Conservation (phyloP, 164 flowering plant genomes). For the Stephania japonica region DNA sequence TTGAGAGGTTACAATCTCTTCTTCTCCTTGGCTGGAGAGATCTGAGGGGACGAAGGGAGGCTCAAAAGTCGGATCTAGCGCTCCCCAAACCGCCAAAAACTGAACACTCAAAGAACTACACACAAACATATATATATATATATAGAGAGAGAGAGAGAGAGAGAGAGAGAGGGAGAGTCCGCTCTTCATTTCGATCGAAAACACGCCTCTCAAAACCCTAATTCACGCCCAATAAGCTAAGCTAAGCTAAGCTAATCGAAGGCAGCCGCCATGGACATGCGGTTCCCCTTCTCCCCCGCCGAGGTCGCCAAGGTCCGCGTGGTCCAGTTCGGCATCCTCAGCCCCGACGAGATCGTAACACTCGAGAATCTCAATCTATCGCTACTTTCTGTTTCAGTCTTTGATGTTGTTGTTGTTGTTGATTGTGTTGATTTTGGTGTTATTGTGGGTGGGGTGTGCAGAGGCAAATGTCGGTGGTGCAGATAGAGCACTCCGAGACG, state of each 20-base stretch:
- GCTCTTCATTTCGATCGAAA: not conserved
- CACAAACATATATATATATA: no score
- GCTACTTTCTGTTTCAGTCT: not conserved
- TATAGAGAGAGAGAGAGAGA: no score
- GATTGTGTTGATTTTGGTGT: not conserved
- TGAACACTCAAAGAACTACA: no score
- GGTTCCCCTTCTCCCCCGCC: slow-evolving; percentile 73
- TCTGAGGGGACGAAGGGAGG: not conserved
- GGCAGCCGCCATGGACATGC: slow-evolving; percentile 53
- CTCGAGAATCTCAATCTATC: not conserved
- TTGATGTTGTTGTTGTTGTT: slow-evolving; percentile 3
- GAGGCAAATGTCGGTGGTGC: slow-evolving; percentile 99
- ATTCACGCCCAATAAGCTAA: not conserved
- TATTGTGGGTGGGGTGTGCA: slow-evolving; percentile 28
- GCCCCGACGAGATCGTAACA: slow-evolving; percentile 76
- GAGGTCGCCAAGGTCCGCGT: slow-evolving; percentile 67
- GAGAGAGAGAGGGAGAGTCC: not conserved
- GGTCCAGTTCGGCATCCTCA: slow-evolving; percentile 78
- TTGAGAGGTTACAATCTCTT: not conserved
- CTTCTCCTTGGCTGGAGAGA: not conserved
- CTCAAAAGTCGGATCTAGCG: not conserved
- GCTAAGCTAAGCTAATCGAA: no score
- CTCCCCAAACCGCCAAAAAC: not conserved
- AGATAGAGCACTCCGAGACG: slow-evolving; percentile 89
- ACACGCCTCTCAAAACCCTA: not conserved